Percentiles rank a stretch among this genome's conserved stretches.
phyloP scores from a whole-genome alignment of 306 rosid species.

The Inga oerstediana region DNA sequence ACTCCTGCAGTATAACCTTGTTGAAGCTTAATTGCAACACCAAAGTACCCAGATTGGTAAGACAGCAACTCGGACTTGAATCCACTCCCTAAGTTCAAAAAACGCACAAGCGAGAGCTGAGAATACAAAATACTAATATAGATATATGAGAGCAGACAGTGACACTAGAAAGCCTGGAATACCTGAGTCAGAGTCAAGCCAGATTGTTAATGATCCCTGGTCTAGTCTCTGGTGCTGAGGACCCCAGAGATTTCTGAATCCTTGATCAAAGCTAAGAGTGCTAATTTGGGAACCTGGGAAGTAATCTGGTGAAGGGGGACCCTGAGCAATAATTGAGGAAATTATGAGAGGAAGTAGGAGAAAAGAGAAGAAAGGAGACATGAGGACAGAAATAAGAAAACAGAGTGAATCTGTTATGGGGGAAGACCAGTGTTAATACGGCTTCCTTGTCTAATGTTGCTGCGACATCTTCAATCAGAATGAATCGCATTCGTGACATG shows the following conservation, averaged over 20 bases:
- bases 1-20: slow-evolving; percentile 95
- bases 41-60: slow-evolving; percentile 81
- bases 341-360: slow-evolving; percentile 37
- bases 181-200: slow-evolving; percentile 90
- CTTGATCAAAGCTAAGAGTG: slow-evolving; percentile 62
- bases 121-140: not conserved
- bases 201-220: slow-evolving; percentile 64
- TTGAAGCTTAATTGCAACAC: slow-evolving; percentile 82
- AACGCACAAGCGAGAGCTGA: not conserved
- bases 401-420: slow-evolving; percentile 47
- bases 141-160: not conserved
- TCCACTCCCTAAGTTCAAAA: slow-evolving; percentile 72
- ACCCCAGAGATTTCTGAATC: slow-evolving; percentile 81
- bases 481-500: too few species aligned
- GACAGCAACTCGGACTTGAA: slow-evolving; percentile 76
- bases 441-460: too few species aligned
- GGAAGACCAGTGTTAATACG: slow-evolving; percentile 34
- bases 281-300: slow-evolving; percentile 59
- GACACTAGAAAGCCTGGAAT: not conserved
- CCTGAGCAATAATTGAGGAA: slow-evolving; percentile 51
- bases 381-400: slow-evolving; percentile 31
- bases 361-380: slow-evolving; percentile 44
- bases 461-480: too few species aligned
- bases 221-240: slow-evolving; percentile 75
- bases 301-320: slow-evolving; percentile 93